Percentiles rank a stretch among this genome's conserved stretches.
These are phyloP conservation scores for Phoenix dactylifera DNA, from an alignment of 176 grass and related monocot genomes.

Conservation along the genomic window DNA sequence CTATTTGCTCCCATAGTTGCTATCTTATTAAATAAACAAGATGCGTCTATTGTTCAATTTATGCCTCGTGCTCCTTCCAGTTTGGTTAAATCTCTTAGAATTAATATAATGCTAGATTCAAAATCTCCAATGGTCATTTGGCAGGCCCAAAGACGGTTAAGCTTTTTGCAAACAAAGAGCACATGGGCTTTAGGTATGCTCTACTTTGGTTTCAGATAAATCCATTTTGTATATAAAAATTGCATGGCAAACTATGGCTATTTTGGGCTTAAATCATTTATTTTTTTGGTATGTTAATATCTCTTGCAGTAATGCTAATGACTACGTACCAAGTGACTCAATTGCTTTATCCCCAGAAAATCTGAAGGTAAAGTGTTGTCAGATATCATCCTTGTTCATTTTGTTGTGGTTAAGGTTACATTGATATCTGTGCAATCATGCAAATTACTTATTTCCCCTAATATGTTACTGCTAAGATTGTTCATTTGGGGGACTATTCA, in stretches of 20 bases:
- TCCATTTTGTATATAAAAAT: too few species aligned
- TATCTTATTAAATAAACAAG: too few species aligned
- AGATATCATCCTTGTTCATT: too few species aligned
- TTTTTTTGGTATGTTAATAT: slow-evolving; percentile 1
- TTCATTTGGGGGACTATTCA: neutral
- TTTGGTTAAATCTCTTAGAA: too few species aligned
- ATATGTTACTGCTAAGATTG: too few species aligned
- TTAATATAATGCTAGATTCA: neutral
- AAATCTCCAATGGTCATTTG: slow-evolving; percentile 10
- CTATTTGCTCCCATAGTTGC: too few species aligned
- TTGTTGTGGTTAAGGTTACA: too few species aligned
- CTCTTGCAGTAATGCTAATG: slow-evolving; percentile 76
- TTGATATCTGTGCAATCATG: too few species aligned
- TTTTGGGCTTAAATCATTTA: neutral
- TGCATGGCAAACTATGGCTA: neutral
- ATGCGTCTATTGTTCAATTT: too few species aligned
- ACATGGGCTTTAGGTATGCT: slow-evolving; percentile 96
- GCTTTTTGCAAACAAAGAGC: slow-evolving; percentile 90
- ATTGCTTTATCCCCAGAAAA: slow-evolving; percentile 55
- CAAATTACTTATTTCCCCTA: too few species aligned
- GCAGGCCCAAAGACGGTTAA: slow-evolving; percentile 75
- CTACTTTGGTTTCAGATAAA: too few species aligned
- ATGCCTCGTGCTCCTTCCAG: too few species aligned
- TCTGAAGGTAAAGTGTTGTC: slow-evolving; percentile 46
- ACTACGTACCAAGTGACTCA: slow-evolving; percentile 84